These are phyloP conservation scores for Thalassiosira ordinaria DNA, from an alignment of 352 stramenopile genomes.

Conservation along the genomic window DNA sequence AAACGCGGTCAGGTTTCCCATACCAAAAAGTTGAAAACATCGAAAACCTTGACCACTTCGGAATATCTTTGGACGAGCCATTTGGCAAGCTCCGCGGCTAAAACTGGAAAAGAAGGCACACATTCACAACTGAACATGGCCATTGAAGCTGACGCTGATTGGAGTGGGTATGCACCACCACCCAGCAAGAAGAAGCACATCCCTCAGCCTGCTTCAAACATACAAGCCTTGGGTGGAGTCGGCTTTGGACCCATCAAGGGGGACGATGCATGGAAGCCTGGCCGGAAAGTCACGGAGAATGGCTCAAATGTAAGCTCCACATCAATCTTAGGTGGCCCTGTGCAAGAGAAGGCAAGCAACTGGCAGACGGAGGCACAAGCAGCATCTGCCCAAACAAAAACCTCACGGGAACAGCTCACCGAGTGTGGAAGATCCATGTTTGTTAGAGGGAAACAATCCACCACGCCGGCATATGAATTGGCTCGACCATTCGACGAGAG, in stretches of 20 bases:
- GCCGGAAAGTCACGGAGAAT: constrained; percentile 9
- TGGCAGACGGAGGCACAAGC: constrained; percentile 62
- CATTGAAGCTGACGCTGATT: constrained; percentile 31
- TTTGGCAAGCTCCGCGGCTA: no score
- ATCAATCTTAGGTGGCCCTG: constrained; percentile 40
- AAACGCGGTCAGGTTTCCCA: no score
- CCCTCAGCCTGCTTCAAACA: constrained; percentile 17
- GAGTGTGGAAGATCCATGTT: constrained; percentile 53
- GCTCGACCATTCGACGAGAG: constrained; percentile 36
- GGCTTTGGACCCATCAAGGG: constrained; percentile 23
- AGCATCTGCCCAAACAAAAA: constrained; percentile 40
- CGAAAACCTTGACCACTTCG: no score
- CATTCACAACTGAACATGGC: constrained; percentile 12
- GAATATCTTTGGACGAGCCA: no score
- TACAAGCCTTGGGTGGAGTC: constrained; percentile 7
- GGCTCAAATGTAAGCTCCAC: constrained; percentile 2
- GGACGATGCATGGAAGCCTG: constrained; percentile 40
- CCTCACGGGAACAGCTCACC: constrained; percentile 43
- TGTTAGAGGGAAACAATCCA: constrained; percentile 40
- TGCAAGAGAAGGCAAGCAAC: constrained; percentile 20
- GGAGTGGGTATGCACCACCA: constrained; percentile 31
- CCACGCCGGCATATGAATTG: constrained; percentile 26
- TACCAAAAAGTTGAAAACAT: no score
- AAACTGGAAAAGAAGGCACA: no score
- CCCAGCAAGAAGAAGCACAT: constrained; percentile 47